Evolutionary conservation across 2,329 filamentous ascomycete species (phyloP), one percentile per base, ranked within the genome.

Genomic region (Aspergillus sp.): DNA sequence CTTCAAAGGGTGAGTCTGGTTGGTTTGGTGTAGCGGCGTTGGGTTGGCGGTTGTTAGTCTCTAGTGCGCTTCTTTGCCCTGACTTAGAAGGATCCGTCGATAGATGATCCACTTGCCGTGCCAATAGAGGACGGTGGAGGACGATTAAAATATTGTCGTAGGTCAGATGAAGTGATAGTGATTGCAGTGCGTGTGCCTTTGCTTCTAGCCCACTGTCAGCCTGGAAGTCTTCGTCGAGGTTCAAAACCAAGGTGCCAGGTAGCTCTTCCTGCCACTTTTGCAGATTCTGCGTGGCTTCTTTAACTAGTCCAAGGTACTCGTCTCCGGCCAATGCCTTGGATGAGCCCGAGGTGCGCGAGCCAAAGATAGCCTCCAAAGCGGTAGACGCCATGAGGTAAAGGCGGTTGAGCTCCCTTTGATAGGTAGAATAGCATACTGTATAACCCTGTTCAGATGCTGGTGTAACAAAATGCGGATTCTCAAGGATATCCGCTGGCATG

Each of bases 61-160:
- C 15, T 40, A 57, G 15, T 54, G 24, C 9, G 40, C 14, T 4
- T 56, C 57, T 39, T 24, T 35, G 47, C 4, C 45, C 48, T 0
- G 63, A 23, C 19, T 57, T 39, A 11, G 50, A 23, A 17, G 54
- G 58, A 8, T 48, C 53, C 0, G 52, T 60, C 3, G 64, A 64
- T 7, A 75, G 59, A 55, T 70, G 62, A 44, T 73, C 65, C 14
- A 74, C 69, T 23, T 75, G 71, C 46, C 68, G 61, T n/a, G 74
- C 72, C 4, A 78, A 58, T 4, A 78, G 65, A 5, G 77, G 77
- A n/a, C 76, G 73, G 59, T 78, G 73, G 6, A 79, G 64, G 3
- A 79, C 71, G 41, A 79, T 77, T 4, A 77, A 64, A 5, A 79
- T 61, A 53, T 77, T 79, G 58, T 79, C 76, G 37, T 75, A 79